phyloP scores from a whole-genome alignment of 2,329 filamentous ascomycete genomes.

The Cladophialophora chaetospira region DNA sequence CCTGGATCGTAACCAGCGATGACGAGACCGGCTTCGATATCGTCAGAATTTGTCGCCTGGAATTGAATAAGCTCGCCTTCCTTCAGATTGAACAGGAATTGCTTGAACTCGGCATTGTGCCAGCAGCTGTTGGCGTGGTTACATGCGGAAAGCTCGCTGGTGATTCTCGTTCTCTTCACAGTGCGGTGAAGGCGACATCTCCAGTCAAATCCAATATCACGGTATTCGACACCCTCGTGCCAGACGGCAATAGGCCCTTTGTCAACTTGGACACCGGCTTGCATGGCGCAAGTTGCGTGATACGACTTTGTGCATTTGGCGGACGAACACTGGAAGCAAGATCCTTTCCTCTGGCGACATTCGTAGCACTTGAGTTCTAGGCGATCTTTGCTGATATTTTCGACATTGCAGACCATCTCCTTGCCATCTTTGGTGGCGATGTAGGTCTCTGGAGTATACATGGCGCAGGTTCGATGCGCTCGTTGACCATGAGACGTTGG shows the following conservation, averaged over 20 bases:
- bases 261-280: constrained; percentile 90
- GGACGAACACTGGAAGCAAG: constrained; percentile 93
- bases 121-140: constrained; percentile 32
- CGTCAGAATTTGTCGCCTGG: constrained; percentile 70
- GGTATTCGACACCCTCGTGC: constrained; percentile 89
- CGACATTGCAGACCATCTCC: constrained; percentile 76
- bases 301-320: constrained; percentile 93
- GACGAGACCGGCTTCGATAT: constrained; percentile 88
- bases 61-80: constrained; percentile 80
- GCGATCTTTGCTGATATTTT: constrained; percentile 81
- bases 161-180: constrained; percentile 76
- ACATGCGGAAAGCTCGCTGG: constrained; percentile 66
- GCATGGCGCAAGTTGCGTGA: constrained; percentile 90
- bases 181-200: constrained; percentile 91
- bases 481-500: constrained; percentile 84
- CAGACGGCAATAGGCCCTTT: constrained; percentile 80
- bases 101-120: constrained; percentile 42
- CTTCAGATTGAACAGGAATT: constrained; percentile 68
- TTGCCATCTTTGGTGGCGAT: constrained; percentile 70
- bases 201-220: constrained; percentile 87
- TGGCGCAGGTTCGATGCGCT: constrained; percentile 84
- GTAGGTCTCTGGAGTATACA: constrained; percentile 89
- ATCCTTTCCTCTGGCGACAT: constrained; percentile 91
- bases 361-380: constrained; percentile 92
- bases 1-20: constrained; percentile 76